Percentiles rank a stretch among this genome's conserved stretches.
phyloP scores from a whole-genome alignment of 2,329 filamentous ascomycete genomes.

The Chaetomiaceae sp. region DNA sequence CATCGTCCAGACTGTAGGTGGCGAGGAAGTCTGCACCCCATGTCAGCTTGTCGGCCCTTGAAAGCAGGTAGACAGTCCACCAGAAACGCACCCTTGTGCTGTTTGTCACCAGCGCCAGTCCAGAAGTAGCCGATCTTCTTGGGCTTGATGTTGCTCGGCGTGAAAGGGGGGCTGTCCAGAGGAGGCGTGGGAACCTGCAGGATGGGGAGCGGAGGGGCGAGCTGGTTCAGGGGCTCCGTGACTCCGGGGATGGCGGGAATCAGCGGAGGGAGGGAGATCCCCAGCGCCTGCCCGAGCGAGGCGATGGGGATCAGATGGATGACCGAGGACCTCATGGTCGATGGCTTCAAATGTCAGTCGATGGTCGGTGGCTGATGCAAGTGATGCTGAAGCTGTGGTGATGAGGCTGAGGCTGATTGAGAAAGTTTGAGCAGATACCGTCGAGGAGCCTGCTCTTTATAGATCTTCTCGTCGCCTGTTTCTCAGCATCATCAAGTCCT shows the following conservation, averaged over 20 bases:
- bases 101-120: constrained; percentile 57
- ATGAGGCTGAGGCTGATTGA: not conserved
- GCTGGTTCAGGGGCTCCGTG: constrained; percentile 49
- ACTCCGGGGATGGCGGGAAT: constrained; percentile 56
- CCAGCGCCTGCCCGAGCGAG: not conserved
- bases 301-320: not conserved
- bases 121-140: constrained; percentile 65
- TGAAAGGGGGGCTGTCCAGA: constrained; percentile 50
- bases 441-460: not conserved
- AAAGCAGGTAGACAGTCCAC: too few relatives aligned
- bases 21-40: constrained; percentile 46
- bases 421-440: not conserved
- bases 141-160: constrained; percentile 51
- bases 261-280: constrained; percentile 36
- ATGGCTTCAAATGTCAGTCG: not conserved
- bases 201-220: constrained; percentile 52
- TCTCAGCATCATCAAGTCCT: not conserved
- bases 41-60: not conserved
- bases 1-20: constrained; percentile 52
- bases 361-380: not conserved
- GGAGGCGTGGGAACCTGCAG: constrained; percentile 57
- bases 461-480: not conserved
- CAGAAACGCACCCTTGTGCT: constrained; percentile 39
- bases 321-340: constrained; percentile 1
- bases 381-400: too few relatives aligned